Conservation (phyloP, 192 early-diverging fungal species). For the Coemansia sp. region DNA sequence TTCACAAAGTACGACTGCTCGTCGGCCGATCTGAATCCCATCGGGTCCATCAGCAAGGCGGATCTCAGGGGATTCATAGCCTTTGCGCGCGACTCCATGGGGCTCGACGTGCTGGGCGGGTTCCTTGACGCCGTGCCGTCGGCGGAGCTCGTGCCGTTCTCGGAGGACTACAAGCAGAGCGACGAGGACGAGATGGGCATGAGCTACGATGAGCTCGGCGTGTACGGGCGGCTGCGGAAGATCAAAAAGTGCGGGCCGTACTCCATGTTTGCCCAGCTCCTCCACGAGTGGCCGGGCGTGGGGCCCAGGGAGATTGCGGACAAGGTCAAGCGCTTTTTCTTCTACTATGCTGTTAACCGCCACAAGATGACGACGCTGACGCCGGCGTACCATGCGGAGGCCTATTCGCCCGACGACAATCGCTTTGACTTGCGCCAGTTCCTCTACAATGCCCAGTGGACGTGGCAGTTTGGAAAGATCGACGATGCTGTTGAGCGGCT, state of each 20-base stretch:
- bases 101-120: constrained; percentile 65
- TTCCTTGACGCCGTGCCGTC: constrained; percentile 89
- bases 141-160: constrained; percentile 94
- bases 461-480: constrained; percentile 88
- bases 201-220: constrained; percentile 91
- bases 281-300: constrained; percentile 64
- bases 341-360: constrained; percentile 95
- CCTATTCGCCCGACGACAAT: constrained; percentile 96
- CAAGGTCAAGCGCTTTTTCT: constrained; percentile 96
- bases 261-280: constrained; percentile 89
- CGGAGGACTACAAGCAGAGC: constrained; percentile 76
- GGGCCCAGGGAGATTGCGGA: constrained; percentile 64
- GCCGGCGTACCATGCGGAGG: constrained; percentile 91
- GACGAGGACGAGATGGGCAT: constrained; percentile 99
- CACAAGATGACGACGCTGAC: constrained; percentile 99
- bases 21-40: constrained; percentile 95
- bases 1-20: constrained; percentile 99
- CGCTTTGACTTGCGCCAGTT: constrained; percentile 96
- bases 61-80: constrained; percentile 84
- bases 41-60: constrained; percentile 88
- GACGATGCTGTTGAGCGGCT: constrained; percentile 60
- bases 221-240: constrained; percentile 89
- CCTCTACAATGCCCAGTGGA: constrained; percentile 89
- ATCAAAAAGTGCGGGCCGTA: constrained; percentile 85
- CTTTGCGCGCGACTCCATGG: constrained; percentile 62